Percentiles rank a stretch among this genome's conserved stretches.
Evolutionary conservation across 129 eudicot genomes (phyloP).

Genomic region (Centaurea solstitialis): DNA sequence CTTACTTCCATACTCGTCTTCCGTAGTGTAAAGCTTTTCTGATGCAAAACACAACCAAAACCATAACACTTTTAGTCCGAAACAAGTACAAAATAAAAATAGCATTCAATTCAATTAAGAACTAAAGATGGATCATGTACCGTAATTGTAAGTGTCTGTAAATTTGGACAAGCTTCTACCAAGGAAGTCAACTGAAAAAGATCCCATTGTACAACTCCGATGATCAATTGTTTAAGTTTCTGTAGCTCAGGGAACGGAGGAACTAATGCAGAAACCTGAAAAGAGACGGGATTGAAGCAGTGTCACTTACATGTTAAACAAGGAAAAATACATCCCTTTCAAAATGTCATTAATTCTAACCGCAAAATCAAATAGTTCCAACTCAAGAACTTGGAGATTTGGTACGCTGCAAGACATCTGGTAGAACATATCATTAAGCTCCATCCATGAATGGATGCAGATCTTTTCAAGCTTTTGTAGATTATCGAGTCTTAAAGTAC

Average conservation of each 20-base stretch:
- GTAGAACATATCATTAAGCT: constrained; percentile 26
- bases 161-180: constrained; percentile 38
- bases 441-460: constrained; percentile 20
- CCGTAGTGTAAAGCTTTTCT: neutral
- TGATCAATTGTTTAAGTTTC: constrained; percentile 32
- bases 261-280: constrained; percentile 28
- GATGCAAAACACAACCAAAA: neutral
- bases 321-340: neutral
- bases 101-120: neutral
- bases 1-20: neutral
- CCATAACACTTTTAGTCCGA: neutral
- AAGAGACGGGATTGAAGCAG: neutral
- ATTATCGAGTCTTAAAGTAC: constrained; percentile 13
- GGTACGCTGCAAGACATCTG: constrained; percentile 28
- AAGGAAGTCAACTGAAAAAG: constrained; percentile 37
- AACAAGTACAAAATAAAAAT: neutral
- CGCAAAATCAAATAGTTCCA: neutral
- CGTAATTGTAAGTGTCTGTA: constrained; percentile 41
- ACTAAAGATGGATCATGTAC: constrained; percentile 12
- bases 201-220: constrained; percentile 32
- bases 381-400: constrained; percentile 32
- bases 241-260: constrained; percentile 31
- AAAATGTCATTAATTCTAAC: constrained; percentile 13
- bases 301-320: neutral
- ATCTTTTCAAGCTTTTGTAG: constrained; percentile 42